Conservation (phyloP, 306 rosid species). For the Fragaria ananassa region DNA sequence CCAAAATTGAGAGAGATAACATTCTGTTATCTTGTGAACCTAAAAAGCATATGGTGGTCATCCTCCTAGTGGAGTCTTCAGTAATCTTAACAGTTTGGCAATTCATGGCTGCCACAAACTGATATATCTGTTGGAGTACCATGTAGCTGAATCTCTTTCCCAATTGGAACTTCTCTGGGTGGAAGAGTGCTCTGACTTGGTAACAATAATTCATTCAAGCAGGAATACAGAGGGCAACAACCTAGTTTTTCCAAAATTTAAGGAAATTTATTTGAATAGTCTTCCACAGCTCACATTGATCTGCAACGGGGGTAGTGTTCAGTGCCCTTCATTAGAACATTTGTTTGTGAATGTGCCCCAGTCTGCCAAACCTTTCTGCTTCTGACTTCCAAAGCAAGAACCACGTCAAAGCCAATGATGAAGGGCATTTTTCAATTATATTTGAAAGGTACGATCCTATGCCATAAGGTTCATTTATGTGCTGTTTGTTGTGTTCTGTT, state of each 20-base stretch:
- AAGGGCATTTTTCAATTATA: neutral
- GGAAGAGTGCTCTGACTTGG: neutral
- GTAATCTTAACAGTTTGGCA: too few relatives aligned
- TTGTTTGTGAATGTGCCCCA: neutral
- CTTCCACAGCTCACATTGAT: neutral
- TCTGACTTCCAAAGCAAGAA: neutral
- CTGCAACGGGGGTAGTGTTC: accelerated
- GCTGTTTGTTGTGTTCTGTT: neutral
- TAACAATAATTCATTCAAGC: neutral
- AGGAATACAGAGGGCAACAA: neutral
- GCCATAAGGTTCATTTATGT: neutral
- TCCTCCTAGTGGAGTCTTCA: too few relatives aligned
- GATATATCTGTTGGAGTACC: too few relatives aligned
- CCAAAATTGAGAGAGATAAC: too few relatives aligned
- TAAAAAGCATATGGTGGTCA: too few relatives aligned
- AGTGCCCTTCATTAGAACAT: neutral
- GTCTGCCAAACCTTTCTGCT: neutral
- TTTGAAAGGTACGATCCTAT: neutral
- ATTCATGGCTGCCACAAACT: too few relatives aligned
- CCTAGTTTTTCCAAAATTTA: neutral
- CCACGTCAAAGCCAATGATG: neutral
- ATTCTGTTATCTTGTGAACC: too few relatives aligned
- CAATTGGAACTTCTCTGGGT: neutral
- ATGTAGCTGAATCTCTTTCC: neutral
- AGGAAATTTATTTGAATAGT: neutral